phyloP scores from a whole-genome alignment of 257 asterid genomes.

The Solanum bulbocastanum region DNA sequence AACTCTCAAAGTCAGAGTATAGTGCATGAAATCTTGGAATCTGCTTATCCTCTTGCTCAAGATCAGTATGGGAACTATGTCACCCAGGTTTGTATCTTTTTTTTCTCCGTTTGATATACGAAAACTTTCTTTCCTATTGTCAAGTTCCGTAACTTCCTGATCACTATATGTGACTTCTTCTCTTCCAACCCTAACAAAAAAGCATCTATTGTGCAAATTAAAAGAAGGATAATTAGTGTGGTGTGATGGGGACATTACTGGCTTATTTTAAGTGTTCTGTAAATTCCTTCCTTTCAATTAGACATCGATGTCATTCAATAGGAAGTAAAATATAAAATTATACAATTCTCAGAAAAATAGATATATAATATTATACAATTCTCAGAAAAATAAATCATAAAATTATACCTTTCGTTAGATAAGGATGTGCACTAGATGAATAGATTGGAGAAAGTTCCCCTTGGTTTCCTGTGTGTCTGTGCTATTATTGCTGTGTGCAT shows the following conservation, averaged over 20 bases:
- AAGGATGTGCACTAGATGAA: background rate
- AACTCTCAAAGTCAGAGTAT: conserved; percentile 48
- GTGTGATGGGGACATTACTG: background rate
- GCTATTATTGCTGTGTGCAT: background rate
- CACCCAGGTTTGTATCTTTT: conserved; percentile 46
- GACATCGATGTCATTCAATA: background rate
- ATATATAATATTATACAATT: too few relatives aligned
- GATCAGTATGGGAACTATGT: conserved; percentile 91
- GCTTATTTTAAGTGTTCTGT: background rate
- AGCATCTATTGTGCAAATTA: background rate
- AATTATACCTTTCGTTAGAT: background rate
- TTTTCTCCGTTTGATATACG: background rate
- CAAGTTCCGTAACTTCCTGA: background rate
- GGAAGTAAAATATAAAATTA: background rate
- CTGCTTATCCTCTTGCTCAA: conserved; percentile 68
- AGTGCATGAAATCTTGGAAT: conserved; percentile 80
- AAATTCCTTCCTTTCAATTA: background rate
- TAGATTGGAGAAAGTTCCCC: background rate
- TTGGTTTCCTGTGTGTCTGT: background rate
- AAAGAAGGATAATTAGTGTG: background rate
- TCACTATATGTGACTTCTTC: background rate
- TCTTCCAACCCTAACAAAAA: background rate
- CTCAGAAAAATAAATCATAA: background rate
- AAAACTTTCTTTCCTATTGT: background rate
- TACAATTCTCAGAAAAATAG: background rate